Evolutionary conservation across 1,284 basidiomycete genomes (phyloP).

Genomic region (Termitomyces sp.): DNA sequence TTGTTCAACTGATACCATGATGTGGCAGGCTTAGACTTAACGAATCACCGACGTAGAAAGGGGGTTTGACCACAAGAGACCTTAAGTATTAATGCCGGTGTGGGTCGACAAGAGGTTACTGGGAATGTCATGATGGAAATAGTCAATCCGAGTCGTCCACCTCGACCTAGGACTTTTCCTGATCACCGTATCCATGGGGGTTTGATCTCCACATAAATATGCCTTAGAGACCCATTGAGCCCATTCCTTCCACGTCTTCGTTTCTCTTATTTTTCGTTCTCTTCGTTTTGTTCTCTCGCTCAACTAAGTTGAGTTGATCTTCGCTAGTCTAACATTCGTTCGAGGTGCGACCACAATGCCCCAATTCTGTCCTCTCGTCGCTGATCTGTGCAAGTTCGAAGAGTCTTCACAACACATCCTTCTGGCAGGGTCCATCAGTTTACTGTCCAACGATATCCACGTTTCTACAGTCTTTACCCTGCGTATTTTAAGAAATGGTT

Average conservation of each 20-base stretch:
- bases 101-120: background rate
- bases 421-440: constrained; percentile 48
- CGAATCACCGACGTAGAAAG: background rate
- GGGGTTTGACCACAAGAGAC: background rate
- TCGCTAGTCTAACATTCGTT: constrained; percentile 49
- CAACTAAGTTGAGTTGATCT: constrained; percentile 57
- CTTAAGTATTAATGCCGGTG: background rate
- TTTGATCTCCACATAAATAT: constrained; percentile 17
- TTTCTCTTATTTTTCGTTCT: constrained; percentile 22
- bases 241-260: background rate
- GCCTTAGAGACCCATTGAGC: constrained; percentile 6
- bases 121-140: background rate
- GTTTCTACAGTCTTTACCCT: constrained; percentile 39
- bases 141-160: background rate
- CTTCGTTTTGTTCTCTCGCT: constrained; percentile 26
- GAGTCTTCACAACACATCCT: constrained; percentile 50
- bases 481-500: constrained; percentile 45
- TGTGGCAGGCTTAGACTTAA: background rate
- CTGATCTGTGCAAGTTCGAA: constrained; percentile 37
- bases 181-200: constrained; percentile 19
- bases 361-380: background rate
- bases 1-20: background rate
- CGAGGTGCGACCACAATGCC: constrained; percentile 33
- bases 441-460: constrained; percentile 39
- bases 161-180: background rate